Conservation (phyloP, 2,329 filamentous ascomycete species). For the Aureobasidium sp. region DNA sequence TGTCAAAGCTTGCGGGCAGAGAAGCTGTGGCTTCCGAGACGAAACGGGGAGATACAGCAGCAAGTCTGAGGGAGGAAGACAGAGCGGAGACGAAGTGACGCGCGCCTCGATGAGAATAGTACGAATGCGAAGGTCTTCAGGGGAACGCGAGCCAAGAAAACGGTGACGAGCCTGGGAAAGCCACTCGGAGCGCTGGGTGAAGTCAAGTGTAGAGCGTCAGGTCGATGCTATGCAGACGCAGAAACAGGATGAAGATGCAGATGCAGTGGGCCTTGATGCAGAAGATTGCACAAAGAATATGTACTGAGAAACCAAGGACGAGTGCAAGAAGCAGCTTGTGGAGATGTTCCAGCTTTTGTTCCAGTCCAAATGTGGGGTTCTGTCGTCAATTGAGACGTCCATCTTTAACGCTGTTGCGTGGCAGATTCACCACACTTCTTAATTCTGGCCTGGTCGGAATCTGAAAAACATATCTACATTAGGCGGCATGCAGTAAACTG, state of each 20-base stretch:
- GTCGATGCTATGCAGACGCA: neutral
- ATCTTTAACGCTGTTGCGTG: no score
- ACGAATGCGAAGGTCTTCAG: conserved; percentile 7
- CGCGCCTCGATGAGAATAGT: conserved; percentile 4
- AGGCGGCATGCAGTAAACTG: no score
- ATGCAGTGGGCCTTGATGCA: neutral
- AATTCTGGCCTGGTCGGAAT: no score
- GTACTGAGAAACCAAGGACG: neutral
- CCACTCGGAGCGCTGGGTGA: neutral
- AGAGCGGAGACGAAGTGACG: neutral
- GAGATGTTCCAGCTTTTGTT: neutral
- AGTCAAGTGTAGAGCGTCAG: neutral
- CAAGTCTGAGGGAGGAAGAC: neutral
- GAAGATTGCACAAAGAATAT: conserved; percentile 4
- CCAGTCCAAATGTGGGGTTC: neutral
- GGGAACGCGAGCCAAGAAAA: conserved; percentile 9
- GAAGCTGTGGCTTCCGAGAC: neutral
- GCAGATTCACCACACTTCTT: no score
- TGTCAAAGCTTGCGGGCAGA: neutral
- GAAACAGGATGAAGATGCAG: neutral
- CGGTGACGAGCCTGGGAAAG: conserved; percentile 4
- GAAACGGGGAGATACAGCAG: neutral
- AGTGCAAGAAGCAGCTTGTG: neutral
- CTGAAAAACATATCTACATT: no score
- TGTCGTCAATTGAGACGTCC: neutral